Evolutionary conservation across 192 early-diverging fungal genomes (phyloP), one percentile per base, ranked within the genome.

Genomic region (Cladochytrium replicatum): DNA sequence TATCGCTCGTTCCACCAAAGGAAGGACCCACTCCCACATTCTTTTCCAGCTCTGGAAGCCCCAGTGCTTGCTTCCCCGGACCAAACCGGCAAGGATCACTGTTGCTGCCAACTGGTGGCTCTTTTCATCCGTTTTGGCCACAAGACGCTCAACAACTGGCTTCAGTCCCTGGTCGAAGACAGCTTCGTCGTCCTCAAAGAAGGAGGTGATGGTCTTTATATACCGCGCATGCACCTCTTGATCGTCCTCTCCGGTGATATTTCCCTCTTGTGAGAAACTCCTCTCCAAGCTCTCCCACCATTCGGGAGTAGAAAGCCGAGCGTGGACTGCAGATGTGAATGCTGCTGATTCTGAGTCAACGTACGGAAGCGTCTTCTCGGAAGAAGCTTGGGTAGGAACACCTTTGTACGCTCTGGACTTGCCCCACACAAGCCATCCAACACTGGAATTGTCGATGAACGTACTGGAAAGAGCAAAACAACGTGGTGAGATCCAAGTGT

Each of bases 41-140:
- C 38, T 53, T n/a, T 56, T 39, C 5, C 55, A 32, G 46, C 64
- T 60, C 1, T 48, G 55, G 5, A 61, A 43, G 2, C 55, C 50
- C 91, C 91, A 97, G 58, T 95, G 86, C 59, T 93, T 97, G 44
- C 72, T 77, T 3, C 92, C 93, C 19, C 88, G 80, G 19, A 97
- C 58, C 22, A 93, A 28, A 2, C 93, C 93, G 2, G 71, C 79
- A 2, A 88, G 43, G 19, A 93, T 54, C 52, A 95, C 92, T 3
- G 84, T 57, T 0, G 82, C 87, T 1, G 89, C 84, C 11, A 90
- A 69, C 57, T 95, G 93, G 6, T 81, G 58, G 42, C 78, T 77
- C 46, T 83, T 87, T 29, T 87, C 83, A 48, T 84, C 81, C 4
- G 72, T 63, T 21, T 69, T 54, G 8, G 46, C 11, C 30, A 63